Conservation (phyloP, 805 yeast species). For the Pichia gijzeniarum region DNA sequence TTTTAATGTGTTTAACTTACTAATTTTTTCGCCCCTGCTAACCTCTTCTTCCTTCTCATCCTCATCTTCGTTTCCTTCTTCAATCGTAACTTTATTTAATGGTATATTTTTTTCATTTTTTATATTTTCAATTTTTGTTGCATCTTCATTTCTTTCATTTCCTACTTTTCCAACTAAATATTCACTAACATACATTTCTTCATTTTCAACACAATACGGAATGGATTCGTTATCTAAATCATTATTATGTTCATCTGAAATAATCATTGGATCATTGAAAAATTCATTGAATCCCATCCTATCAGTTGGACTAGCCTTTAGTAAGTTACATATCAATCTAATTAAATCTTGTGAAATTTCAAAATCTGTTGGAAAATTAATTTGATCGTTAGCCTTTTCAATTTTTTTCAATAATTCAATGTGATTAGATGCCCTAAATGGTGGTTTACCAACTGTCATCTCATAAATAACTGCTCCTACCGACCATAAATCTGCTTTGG, state of each 20-base stretch:
- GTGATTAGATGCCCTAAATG: conserved; percentile 90
- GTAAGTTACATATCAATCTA: conserved; percentile 62
- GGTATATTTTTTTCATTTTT: not conserved
- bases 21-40: not conserved
- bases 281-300: conserved; percentile 86
- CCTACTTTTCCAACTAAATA: conserved; percentile 32
- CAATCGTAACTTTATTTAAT: conserved; percentile 6
- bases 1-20: conserved; percentile 2
- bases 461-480: conserved; percentile 95
- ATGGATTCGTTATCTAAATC: conserved; percentile 47
- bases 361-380: conserved; percentile 66
- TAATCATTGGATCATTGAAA: conserved; percentile 65
- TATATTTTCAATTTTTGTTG: not conserved
- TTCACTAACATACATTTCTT: conserved; percentile 79
- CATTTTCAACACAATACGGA: conserved; percentile 64
- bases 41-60: conserved; percentile 4
- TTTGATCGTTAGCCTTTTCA: conserved; percentile 71
- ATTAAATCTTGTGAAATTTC: conserved; percentile 61
- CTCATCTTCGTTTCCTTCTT: conserved; percentile 9
- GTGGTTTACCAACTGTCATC: conserved; percentile 95
- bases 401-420: conserved; percentile 83
- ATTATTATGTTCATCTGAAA: conserved; percentile 36
- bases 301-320: conserved; percentile 80
- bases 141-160: not conserved
- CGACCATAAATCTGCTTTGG: conserved; percentile 97